Evolutionary conservation across 2,329 filamentous ascomycete species (phyloP).

Genomic region (Diaporthe citriasiana): DNA sequence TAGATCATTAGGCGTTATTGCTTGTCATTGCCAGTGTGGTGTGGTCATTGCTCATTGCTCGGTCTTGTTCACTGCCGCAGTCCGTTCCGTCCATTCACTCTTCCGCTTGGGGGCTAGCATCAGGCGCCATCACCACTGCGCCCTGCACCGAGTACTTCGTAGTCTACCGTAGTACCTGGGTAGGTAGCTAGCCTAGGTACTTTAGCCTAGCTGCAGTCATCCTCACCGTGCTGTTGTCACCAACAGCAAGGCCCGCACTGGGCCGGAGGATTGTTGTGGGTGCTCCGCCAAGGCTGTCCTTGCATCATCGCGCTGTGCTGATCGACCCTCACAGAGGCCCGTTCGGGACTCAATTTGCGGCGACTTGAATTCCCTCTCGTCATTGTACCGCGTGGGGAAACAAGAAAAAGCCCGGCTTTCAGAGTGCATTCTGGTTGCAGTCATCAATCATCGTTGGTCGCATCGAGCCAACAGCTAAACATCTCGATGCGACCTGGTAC

Average conservation of each 20-base stretch:
- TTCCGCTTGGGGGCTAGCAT: slow-evolving; percentile 8
- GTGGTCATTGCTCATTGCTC: not conserved
- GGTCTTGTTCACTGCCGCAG: not conserved
- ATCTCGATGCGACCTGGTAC: not conserved
- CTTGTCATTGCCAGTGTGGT: not conserved
- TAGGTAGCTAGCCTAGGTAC: not conserved
- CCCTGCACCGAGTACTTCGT: not conserved
- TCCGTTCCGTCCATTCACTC: not conserved
- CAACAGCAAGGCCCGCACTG: not conserved
- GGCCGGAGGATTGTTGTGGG: not conserved
- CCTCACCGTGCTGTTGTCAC: not conserved
- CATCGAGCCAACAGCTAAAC: too few species aligned
- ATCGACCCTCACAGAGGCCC: slow-evolving; percentile 3
- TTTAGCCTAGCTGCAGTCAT: not conserved
- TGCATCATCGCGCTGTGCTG: slow-evolving; percentile 29
- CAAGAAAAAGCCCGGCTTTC: not conserved
- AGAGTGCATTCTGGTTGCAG: not conserved
- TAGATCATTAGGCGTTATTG: not conserved
- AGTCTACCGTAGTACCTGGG: not conserved
- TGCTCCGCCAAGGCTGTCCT: slow-evolving; percentile 11
- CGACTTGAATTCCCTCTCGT: not conserved
- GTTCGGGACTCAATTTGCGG: slow-evolving; percentile 8
- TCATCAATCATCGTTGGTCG: not conserved
- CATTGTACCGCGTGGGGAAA: not conserved
- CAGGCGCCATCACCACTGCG: not conserved